Evolutionary conservation across 2,329 filamentous ascomycete species (phyloP).

Genomic region (Trichoderma guizhouense): DNA sequence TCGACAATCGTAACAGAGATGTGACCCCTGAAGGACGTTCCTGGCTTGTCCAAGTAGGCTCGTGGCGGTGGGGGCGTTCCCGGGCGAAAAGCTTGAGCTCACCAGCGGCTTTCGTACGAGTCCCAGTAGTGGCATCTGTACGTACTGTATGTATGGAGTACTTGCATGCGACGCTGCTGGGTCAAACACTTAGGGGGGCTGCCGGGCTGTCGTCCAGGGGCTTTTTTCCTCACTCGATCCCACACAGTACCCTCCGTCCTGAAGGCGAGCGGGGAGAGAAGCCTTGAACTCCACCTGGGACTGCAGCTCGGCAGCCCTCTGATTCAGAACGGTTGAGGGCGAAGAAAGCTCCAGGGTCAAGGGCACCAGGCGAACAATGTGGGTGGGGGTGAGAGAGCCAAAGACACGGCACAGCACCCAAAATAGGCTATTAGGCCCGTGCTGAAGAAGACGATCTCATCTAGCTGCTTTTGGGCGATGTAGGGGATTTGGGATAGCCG

Average conservation of each 20-base stretch:
- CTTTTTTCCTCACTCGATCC: constrained; percentile 8
- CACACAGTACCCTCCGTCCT: constrained; percentile 2
- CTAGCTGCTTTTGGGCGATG: constrained; percentile 10
- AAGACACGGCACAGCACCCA: constrained; percentile 14
- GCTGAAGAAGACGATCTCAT: constrained; percentile 18
- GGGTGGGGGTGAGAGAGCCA: constrained; percentile 7
- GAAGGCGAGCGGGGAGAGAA: constrained; percentile 12
- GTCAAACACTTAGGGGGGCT: constrained; percentile 16
- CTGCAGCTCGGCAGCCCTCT: not conserved
- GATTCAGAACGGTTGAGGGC: not conserved
- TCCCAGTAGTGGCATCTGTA: not conserved
- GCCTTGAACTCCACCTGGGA: not conserved
- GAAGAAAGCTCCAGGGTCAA: not conserved
- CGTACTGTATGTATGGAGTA: not conserved
- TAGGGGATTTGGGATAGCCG: not conserved
- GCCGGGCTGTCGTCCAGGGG: constrained; percentile 6
- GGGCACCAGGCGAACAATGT: not conserved
- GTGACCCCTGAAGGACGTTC: constrained; percentile 14
- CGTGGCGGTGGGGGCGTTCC: constrained; percentile 17
- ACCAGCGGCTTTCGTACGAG: constrained; percentile 8
- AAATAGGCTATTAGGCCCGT: constrained; percentile 13
- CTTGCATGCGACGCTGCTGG: not conserved
- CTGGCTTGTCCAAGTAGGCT: constrained; percentile 8
- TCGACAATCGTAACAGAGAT: constrained; percentile 5
- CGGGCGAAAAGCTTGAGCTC: constrained; percentile 5